Evolutionary conservation across 2,329 filamentous ascomycete species (phyloP).

Genomic region (Claviceps lovelessii): DNA sequence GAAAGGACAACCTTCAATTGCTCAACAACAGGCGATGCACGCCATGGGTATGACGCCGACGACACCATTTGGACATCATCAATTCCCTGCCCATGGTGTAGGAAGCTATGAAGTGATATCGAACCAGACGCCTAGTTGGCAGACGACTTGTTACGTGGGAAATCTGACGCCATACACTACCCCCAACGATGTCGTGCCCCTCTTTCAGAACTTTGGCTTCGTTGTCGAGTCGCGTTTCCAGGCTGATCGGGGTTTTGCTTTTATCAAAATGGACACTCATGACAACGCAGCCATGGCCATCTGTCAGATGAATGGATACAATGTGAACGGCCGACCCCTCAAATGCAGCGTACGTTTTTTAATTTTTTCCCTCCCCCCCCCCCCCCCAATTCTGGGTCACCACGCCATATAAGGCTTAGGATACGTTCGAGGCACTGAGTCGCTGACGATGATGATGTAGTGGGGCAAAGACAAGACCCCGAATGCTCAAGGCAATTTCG

Average conservation of each 20-base stretch:
- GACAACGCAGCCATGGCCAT: slow-evolving; percentile 98
- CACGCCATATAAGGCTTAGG: not conserved
- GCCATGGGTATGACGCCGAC: slow-evolving; percentile 97
- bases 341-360: slow-evolving; percentile 84
- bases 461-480: slow-evolving; percentile 99
- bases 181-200: slow-evolving; percentile 87
- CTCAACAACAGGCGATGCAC: slow-evolving; percentile 92
- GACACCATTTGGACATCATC: slow-evolving; percentile 89
- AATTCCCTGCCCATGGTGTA: slow-evolving; percentile 92
- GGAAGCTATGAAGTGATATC: slow-evolving; percentile 97
- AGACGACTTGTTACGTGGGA: slow-evolving; percentile 96
- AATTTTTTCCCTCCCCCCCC: too few species aligned
- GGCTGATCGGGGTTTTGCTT: slow-evolving; percentile 92
- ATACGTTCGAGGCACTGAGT: not conserved
- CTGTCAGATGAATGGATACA: slow-evolving; percentile 94
- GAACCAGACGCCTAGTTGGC: slow-evolving; percentile 89
- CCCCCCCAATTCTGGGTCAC: slow-evolving; percentile 12
- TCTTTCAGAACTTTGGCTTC: slow-evolving; percentile 97
- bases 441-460: slow-evolving; percentile 30
- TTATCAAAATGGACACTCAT: slow-evolving; percentile 98
- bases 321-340: slow-evolving; percentile 87
- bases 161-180: slow-evolving; percentile 97
- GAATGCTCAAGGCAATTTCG: slow-evolving; percentile 50
- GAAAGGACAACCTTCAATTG: slow-evolving; percentile 97
- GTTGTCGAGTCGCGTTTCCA: slow-evolving; percentile 97